Conservation (phyloP, 805 yeast species). For the Wickerhamiella azyma region DNA sequence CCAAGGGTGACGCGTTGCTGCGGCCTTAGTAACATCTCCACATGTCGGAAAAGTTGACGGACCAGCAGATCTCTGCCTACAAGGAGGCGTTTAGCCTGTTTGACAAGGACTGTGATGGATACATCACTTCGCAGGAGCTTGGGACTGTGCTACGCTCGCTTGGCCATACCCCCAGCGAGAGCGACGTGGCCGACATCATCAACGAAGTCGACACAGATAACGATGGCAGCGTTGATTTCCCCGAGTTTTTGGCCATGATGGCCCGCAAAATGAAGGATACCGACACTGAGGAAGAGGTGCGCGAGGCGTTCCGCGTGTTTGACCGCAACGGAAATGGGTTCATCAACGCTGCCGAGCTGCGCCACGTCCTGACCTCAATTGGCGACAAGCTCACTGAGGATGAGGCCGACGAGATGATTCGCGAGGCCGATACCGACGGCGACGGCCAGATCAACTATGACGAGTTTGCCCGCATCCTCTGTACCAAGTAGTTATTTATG, state of each 20-base stretch:
- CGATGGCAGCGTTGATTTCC: conserved; percentile 76
- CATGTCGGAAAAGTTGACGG: conserved; percentile 73
- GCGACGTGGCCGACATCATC: conserved; percentile 91
- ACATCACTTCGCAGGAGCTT: conserved; percentile 86
- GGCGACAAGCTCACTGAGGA: conserved; percentile 95
- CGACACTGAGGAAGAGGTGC: conserved; percentile 91
- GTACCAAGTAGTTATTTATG: conserved; percentile 12
- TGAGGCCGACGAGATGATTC: conserved; percentile 94
- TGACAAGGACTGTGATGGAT: conserved; percentile 91
- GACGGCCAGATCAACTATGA: conserved; percentile 96
- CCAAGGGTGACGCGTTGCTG: neutral
- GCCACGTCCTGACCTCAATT: conserved; percentile 92
- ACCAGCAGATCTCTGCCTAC: conserved; percentile 92
- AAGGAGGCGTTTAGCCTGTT: conserved; percentile 95
- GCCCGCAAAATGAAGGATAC: conserved; percentile 90
- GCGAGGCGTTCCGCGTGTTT: conserved; percentile 96
- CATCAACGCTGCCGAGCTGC: conserved; percentile 89
- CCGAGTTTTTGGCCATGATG: conserved; percentile 76
- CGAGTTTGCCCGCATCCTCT: conserved; percentile 82
- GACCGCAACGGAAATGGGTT: conserved; percentile 91
- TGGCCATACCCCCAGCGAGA: conserved; percentile 93
- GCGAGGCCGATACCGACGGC: conserved; percentile 81
- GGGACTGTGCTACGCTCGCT: conserved; percentile 99
- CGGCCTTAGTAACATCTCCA: neutral
- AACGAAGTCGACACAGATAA: conserved; percentile 94